These are phyloP conservation scores for Fusarium verrucosum DNA, from an alignment of 2,329 filamentous ascomycete genomes.

Conservation along the genomic window DNA sequence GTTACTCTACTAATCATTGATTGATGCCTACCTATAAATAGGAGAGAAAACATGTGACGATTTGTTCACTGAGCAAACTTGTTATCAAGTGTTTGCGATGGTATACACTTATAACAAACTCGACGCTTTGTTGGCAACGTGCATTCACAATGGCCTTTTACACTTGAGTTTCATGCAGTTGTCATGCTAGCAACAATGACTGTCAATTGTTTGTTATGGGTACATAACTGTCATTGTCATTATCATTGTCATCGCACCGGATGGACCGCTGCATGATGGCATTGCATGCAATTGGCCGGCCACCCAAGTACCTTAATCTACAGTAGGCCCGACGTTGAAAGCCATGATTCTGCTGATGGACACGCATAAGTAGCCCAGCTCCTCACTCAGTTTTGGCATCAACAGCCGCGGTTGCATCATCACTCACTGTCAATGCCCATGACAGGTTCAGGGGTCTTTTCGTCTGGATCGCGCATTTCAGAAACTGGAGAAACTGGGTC, in stretches of 20 bases:
- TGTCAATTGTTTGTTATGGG: not conserved
- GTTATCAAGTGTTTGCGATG: not conserved
- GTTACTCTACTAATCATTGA: not conserved
- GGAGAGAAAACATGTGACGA: not conserved
- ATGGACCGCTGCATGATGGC: not conserved
- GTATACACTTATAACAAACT: not conserved
- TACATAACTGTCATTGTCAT: too few species aligned
- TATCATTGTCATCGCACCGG: not conserved
- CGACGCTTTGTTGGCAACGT: not conserved
- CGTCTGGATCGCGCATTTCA: conserved; percentile 19
- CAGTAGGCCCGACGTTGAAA: not conserved
- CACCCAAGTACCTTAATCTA: not conserved
- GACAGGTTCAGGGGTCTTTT: conserved; percentile 21
- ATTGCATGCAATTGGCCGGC: too few species aligned
- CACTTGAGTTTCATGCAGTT: too few species aligned
- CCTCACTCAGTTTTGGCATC: not conserved
- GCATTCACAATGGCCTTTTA: not conserved
- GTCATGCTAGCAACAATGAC: not conserved
- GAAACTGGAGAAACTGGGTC: conserved; percentile 30
- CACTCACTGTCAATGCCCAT: not conserved
- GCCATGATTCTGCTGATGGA: not conserved
- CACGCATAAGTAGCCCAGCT: not conserved
- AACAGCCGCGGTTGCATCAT: conserved; percentile 15
- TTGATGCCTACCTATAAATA: not conserved
- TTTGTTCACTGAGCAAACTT: not conserved